Percentiles rank a stretch among this genome's conserved stretches.
phyloP scores from a whole-genome alignment of 1,284 basidiomycete species.

The Naganishia albida region DNA sequence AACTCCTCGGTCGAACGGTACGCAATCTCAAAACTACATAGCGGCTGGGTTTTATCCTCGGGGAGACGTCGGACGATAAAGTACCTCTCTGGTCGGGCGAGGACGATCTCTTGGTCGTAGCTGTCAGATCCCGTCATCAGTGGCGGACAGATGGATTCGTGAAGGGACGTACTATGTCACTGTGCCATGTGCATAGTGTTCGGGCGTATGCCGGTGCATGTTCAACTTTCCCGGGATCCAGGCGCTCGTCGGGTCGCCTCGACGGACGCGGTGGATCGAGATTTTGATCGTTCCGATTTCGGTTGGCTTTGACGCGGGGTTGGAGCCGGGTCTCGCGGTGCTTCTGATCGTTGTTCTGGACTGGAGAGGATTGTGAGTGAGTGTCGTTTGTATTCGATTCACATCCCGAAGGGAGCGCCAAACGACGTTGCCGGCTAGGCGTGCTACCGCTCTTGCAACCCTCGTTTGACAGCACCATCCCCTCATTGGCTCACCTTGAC shows the following conservation, averaged over 20 bases:
- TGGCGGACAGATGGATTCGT: not conserved
- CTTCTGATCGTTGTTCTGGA: too few species aligned
- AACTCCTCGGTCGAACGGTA: slow-evolving; percentile 4
- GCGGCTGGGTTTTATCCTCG: slow-evolving; percentile 4
- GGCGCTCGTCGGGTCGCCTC: not conserved
- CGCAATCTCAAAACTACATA: slow-evolving; percentile 12
- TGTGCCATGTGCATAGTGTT: too few species aligned
- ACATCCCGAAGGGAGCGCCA: too few species aligned
- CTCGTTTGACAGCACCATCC: too few species aligned
- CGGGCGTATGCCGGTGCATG: too few species aligned
- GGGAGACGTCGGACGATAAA: slow-evolving; percentile 9
- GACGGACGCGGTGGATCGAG: slow-evolving; percentile 9
- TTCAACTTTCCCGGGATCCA: slow-evolving; percentile 13
- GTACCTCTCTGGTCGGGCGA: not conserved
- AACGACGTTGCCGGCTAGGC: too few species aligned
- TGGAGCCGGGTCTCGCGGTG: not conserved
- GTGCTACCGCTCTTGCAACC: too few species aligned
- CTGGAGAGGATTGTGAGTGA: too few species aligned
- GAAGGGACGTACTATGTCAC: too few species aligned
- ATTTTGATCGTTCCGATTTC: slow-evolving; percentile 11
- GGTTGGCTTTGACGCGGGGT: not conserved
- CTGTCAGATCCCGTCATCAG: not conserved
- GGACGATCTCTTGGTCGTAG: not conserved
- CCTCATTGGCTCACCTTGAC: too few species aligned
- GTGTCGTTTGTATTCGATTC: too few species aligned